These are phyloP conservation scores for Prinsepia uniflora DNA, from an alignment of 306 rosid species.

Conservation along the genomic window DNA sequence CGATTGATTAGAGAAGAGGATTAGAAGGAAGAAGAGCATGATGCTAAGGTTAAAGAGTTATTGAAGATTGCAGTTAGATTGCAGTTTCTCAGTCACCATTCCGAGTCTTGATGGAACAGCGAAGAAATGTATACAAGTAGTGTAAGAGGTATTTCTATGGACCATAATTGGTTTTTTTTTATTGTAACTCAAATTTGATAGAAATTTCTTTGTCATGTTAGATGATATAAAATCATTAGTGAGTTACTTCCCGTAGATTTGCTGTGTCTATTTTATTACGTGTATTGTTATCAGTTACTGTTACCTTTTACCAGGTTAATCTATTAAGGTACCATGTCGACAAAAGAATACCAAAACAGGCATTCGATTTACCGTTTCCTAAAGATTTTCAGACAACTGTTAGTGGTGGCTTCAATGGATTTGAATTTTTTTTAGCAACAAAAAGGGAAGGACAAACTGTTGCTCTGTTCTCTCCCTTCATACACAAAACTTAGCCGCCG, in stretches of 20 bases:
- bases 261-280: no score
- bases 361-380: no score
- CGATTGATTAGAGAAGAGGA: constrained; percentile 4
- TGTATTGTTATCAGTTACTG: no score
- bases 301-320: no score
- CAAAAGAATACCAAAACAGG: no score
- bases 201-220: neutral
- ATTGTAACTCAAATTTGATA: neutral
- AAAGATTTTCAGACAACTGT: no score
- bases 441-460: no score
- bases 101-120: neutral
- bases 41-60: neutral
- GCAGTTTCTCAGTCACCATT: neutral
- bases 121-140: neutral
- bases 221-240: constrained; percentile 1
- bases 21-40: neutral
- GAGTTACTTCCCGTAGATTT: neutral
- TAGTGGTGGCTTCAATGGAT: no score
- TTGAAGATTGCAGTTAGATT: neutral
- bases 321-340: no score
- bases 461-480: no score
- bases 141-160: neutral
- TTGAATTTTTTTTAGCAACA: no score
- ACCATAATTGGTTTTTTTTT: neutral
- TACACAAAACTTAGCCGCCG: no score